phyloP scores from a whole-genome alignment of 441 rosid species.

The Populus hybrid region DNA sequence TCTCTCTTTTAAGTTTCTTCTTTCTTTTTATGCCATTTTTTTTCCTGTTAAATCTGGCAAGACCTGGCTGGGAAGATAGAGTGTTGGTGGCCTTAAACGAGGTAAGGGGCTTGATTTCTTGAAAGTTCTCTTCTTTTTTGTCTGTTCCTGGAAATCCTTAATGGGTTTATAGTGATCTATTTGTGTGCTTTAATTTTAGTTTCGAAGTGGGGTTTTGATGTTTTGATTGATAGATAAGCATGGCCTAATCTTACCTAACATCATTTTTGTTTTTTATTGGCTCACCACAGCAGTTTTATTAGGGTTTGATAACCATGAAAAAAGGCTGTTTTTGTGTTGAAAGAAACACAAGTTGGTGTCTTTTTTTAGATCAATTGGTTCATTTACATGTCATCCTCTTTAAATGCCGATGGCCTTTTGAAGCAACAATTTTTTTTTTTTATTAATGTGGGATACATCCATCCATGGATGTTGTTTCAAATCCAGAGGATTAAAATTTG shows the following conservation, averaged over 20 bases:
- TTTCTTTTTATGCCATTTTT: slow-evolving; percentile 3
- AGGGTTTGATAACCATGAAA: slow-evolving; percentile 37
- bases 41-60: slow-evolving; percentile 16
- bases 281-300: slow-evolving; percentile 13
- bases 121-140: slow-evolving; percentile 18
- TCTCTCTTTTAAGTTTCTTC: too few relatives aligned
- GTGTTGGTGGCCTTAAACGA: slow-evolving; percentile 18
- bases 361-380: slow-evolving; percentile 14
- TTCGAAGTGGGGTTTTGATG: slow-evolving; percentile 38
- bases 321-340: slow-evolving; percentile 8
- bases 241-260: slow-evolving; percentile 46
- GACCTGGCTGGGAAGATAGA: slow-evolving; percentile 21
- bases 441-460: slow-evolving; percentile 12
- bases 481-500: neutral
- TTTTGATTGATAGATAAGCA: slow-evolving; percentile 43
- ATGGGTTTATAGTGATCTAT: slow-evolving; percentile 27
- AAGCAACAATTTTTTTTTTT: slow-evolving; percentile 12
- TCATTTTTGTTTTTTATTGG: slow-evolving; percentile 18
- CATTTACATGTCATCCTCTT: slow-evolving; percentile 15
- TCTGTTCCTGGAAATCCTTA: slow-evolving; percentile 26
- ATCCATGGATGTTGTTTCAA: neutral
- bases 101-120: slow-evolving; percentile 26
- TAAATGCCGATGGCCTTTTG: slow-evolving; percentile 7
- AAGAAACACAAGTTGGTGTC: slow-evolving; percentile 6
- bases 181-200: slow-evolving; percentile 25